phyloP scores from a whole-genome alignment of 1,284 basidiomycete species.

The Trichosporon sp. region DNA sequence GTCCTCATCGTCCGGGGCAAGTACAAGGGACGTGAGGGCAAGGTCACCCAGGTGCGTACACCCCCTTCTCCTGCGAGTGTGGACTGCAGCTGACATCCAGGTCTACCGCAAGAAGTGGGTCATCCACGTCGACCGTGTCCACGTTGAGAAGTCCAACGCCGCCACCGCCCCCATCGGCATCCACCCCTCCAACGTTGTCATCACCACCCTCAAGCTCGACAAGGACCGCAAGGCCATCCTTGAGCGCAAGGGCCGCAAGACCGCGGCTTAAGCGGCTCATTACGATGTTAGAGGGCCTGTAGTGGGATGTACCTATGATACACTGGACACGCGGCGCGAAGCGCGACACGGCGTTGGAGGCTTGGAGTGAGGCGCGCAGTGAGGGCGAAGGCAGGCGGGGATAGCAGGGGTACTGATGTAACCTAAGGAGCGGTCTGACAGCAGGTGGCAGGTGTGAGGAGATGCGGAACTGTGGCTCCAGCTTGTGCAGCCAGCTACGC shows the following conservation, averaged over 20 bases:
- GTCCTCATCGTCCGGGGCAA: slow-evolving; percentile 93
- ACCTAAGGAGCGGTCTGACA: too few relatives aligned
- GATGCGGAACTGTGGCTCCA: too few relatives aligned
- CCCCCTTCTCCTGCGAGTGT: background rate
- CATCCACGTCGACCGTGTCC: slow-evolving; percentile 96
- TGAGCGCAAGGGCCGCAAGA: slow-evolving; percentile 51
- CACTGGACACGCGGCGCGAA: background rate
- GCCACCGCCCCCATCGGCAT: slow-evolving; percentile 90
- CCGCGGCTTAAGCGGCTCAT: slow-evolving; percentile 29
- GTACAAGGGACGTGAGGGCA: slow-evolving; percentile 98
- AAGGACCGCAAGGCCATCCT: slow-evolving; percentile 54
- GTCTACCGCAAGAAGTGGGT: slow-evolving; percentile 99
- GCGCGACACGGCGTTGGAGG: too few relatives aligned
- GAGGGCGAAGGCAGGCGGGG: too few relatives aligned
- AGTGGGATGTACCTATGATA: slow-evolving; percentile 9
- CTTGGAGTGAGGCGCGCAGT: too few relatives aligned
- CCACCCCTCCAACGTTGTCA: slow-evolving; percentile 95
- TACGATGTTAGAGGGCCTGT: slow-evolving; percentile 9
- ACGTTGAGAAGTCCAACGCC: slow-evolving; percentile 97
- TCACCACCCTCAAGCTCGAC: slow-evolving; percentile 73
- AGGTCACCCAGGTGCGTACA: slow-evolving; percentile 67
- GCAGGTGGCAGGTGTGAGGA: too few relatives aligned
- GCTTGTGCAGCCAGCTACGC: too few relatives aligned
- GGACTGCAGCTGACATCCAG: slow-evolving; percentile 55
- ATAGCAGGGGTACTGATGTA: too few relatives aligned